These are phyloP conservation scores for Candida alai DNA, from an alignment of 805 yeast species.

Conservation along the genomic window DNA sequence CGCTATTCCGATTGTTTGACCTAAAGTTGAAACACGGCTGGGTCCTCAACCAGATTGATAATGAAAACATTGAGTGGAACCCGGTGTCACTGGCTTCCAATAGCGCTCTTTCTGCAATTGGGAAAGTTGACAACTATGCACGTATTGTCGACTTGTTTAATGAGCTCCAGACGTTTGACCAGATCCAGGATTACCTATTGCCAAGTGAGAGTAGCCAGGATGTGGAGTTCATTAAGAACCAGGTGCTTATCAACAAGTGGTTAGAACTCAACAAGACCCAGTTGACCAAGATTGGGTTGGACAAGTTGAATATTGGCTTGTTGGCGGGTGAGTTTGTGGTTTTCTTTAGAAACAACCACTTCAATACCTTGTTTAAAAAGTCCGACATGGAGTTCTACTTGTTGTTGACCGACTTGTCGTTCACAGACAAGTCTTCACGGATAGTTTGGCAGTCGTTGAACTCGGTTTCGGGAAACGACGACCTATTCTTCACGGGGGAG, in stretches of 20 bases:
- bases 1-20: constrained; percentile 56
- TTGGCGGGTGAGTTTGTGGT: constrained; percentile 56
- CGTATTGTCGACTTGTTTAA: constrained; percentile 17
- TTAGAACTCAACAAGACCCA: constrained; percentile 68
- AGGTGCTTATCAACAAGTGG: constrained; percentile 27
- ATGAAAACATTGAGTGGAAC: constrained; percentile 7
- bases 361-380: constrained; percentile 61
- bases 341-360: constrained; percentile 88
- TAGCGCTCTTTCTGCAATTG: neutral
- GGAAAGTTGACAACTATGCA: constrained; percentile 12
- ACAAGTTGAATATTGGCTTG: constrained; percentile 41
- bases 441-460: constrained; percentile 81
- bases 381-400: constrained; percentile 49
- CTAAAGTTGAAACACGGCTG: constrained; percentile 79
- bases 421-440: constrained; percentile 34
- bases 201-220: constrained; percentile 4
- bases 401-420: constrained; percentile 74
- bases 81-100: neutral
- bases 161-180: constrained; percentile 41
- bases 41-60: constrained; percentile 48
- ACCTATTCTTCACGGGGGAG: constrained; percentile 62
- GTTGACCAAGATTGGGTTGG: constrained; percentile 65
- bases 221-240: constrained; percentile 5
- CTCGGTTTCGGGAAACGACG: constrained; percentile 66
- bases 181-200: constrained; percentile 54